These are phyloP conservation scores for Bassia scoparia DNA, from an alignment of 148 eudicot genomes.

Conservation along the genomic window DNA sequence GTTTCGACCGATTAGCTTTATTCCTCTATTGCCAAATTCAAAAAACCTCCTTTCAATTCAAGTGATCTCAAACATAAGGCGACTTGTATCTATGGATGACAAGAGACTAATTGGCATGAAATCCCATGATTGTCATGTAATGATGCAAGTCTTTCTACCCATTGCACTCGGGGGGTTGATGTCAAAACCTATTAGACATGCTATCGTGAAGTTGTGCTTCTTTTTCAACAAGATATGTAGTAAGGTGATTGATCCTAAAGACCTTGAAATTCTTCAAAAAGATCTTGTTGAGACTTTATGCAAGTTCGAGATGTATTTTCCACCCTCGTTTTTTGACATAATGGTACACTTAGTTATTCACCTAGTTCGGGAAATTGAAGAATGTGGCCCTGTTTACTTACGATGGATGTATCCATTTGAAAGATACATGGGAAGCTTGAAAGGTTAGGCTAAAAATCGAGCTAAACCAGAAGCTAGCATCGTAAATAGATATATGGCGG, in stretches of 20 bases:
- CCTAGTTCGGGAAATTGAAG: neutral
- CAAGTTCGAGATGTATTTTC: constrained; percentile 12
- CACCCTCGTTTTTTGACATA: constrained; percentile 7
- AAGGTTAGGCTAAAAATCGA: neutral
- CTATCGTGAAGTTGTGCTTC: neutral
- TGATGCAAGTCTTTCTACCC: neutral
- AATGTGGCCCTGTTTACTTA: constrained; percentile 1
- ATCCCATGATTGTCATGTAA: constrained; percentile 7
- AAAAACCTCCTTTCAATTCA: no score
- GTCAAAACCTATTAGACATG: neutral
- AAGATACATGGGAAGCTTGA: neutral
- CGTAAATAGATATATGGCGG: neutral
- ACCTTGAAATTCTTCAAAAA: neutral
- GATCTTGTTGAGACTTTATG: neutral
- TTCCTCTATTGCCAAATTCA: no score
- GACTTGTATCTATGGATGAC: neutral
- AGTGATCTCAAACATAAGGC: neutral
- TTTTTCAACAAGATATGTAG: constrained; percentile 7
- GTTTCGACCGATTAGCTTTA: no score
- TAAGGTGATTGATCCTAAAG: constrained; percentile 8
- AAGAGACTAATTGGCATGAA: neutral
- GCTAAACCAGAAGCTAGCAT: neutral
- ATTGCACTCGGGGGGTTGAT: neutral
- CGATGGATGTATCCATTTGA: constrained; percentile 3
- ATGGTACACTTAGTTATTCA: constrained; percentile 2